These are phyloP conservation scores for Saksenaea oblongispora DNA, from an alignment of 371 early-diverging fungal species.

Conservation along the genomic window DNA sequence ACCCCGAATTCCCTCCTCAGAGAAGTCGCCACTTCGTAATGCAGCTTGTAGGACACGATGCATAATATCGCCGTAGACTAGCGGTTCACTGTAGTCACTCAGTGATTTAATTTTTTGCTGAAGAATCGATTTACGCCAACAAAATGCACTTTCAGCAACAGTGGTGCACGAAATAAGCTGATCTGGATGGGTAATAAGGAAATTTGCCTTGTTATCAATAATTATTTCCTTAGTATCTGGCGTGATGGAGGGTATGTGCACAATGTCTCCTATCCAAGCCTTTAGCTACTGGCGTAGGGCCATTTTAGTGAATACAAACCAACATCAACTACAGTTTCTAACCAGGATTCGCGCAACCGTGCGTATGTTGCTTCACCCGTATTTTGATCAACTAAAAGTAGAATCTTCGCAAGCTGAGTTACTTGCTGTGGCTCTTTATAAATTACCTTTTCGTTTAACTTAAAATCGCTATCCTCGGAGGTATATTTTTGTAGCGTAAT, in stretches of 20 bases:
- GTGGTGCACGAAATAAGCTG: conserved; percentile 74
- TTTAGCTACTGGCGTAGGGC: not conserved
- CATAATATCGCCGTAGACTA: conserved; percentile 80
- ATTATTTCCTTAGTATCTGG: conserved; percentile 25
- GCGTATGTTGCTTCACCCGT: conserved; percentile 5
- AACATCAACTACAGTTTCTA: conserved; percentile 28
- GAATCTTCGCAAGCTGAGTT: not conserved
- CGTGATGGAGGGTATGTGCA: conserved; percentile 47
- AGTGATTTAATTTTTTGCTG: conserved; percentile 59
- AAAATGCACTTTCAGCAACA: conserved; percentile 73
- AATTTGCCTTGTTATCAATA: conserved; percentile 50
- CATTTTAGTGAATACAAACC: conserved; percentile 10
- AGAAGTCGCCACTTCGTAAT: conserved; percentile 58
- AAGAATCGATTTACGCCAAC: conserved; percentile 77
- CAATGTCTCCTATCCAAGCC: conserved; percentile 44
- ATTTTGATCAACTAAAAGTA: not conserved
- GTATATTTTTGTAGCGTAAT: not conserved
- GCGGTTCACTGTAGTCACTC: conserved; percentile 52
- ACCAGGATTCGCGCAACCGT: conserved; percentile 50
- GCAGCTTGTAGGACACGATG: conserved; percentile 79
- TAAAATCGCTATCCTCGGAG: not conserved
- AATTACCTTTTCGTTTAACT: conserved; percentile 13
- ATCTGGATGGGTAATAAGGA: conserved; percentile 82
- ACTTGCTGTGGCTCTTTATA: not conserved
- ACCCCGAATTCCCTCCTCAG: conserved; percentile 39